Conservation (phyloP, 2,329 filamentous ascomycete species). For the Diplodia intermedia region DNA sequence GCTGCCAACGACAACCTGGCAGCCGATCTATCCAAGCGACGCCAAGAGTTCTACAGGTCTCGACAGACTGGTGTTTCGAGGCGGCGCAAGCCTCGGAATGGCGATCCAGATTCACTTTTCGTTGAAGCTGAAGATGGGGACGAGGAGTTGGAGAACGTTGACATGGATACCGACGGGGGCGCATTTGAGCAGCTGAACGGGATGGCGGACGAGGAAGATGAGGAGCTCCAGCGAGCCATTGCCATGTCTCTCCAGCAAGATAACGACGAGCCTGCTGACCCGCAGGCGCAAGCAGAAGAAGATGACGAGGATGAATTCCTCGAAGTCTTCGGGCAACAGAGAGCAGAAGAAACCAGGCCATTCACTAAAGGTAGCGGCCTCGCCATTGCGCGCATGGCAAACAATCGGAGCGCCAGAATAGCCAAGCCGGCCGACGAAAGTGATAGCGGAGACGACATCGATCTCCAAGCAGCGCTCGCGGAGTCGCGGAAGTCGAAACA, state of each 20-base stretch:
- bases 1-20: constrained; percentile 48
- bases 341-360: constrained; percentile 52
- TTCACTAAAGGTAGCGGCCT: constrained; percentile 56
- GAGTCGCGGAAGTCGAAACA: constrained; percentile 67
- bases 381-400: constrained; percentile 76
- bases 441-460: constrained; percentile 73
- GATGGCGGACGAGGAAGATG: constrained; percentile 66
- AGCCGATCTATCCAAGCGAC: constrained; percentile 51
- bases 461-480: constrained; percentile 77
- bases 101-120: constrained; percentile 31
- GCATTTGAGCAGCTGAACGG: constrained; percentile 62
- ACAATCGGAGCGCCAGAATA: constrained; percentile 71
- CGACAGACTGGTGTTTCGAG: constrained; percentile 35
- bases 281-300: constrained; percentile 51
- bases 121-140: constrained; percentile 48
- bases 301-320: constrained; percentile 50
- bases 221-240: constrained; percentile 82
- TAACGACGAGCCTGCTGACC: constrained; percentile 52
- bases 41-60: constrained; percentile 57
- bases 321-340: constrained; percentile 55
- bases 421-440: constrained; percentile 50
- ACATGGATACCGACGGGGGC: constrained; percentile 57
- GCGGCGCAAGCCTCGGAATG: constrained; percentile 35
- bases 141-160: constrained; percentile 52
- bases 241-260: constrained; percentile 77